Percentiles rank a stretch among this genome's conserved stretches.
Evolutionary conservation across 495 filamentous ascomycete genomes (phyloP).

Genomic region (Daldinia loculata): DNA sequence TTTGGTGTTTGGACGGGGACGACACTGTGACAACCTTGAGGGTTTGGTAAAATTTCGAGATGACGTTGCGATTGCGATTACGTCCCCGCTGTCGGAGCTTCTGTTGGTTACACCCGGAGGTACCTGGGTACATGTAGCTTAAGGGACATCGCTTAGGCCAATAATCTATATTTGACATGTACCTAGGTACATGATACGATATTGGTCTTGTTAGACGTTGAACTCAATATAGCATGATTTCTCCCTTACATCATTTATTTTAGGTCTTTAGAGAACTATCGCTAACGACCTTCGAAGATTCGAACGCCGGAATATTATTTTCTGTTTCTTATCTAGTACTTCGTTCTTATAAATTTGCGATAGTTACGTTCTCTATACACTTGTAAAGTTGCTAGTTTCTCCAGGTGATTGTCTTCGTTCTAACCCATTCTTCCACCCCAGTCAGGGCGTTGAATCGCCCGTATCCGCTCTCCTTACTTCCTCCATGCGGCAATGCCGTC

Average conservation of each 20-base stretch:
- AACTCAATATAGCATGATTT: neutral
- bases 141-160: neutral
- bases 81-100: neutral
- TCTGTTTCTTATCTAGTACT: no score
- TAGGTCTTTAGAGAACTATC: neutral
- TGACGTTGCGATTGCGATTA: slow-evolving; percentile 37
- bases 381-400: slow-evolving; percentile 46
- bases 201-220: neutral
- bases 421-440: slow-evolving; percentile 77
- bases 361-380: neutral
- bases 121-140: neutral
- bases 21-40: neutral
- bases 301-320: no score
- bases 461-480: slow-evolving; percentile 84
- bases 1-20: no score
- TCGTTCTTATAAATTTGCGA: no score
- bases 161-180: neutral
- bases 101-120: neutral
- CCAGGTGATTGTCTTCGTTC: slow-evolving; percentile 86
- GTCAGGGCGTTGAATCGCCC: slow-evolving; percentile 66
- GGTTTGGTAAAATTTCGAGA: slow-evolving; percentile 7
- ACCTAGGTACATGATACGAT: slow-evolving; percentile 6
- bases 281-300: neutral
- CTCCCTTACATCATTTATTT: neutral
- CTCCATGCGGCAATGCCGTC: slow-evolving; percentile 79